Evolutionary conservation across 306 rosid genomes (phyloP).

Genomic region (Begonia peltatifolia): DNA sequence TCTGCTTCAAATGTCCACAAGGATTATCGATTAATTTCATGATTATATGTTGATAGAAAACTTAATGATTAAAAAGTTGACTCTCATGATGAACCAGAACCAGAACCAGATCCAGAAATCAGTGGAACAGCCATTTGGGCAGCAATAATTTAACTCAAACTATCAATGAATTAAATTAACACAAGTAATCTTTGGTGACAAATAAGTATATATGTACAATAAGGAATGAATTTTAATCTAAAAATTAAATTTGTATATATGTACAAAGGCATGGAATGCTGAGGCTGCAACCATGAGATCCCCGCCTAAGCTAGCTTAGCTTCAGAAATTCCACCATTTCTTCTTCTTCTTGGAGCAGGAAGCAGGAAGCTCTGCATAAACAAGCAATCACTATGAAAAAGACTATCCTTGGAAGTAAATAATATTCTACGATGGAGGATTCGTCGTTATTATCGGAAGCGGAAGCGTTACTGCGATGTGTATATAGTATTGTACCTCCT

Average conservation of each 20-base stretch:
- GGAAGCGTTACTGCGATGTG: background rate
- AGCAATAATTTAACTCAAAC: too few species aligned
- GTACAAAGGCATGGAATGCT: background rate
- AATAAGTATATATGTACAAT: constrained; percentile 1
- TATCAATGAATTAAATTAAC: too few species aligned
- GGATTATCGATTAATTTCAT: too few species aligned
- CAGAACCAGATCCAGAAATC: too few species aligned
- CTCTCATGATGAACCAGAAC: too few species aligned
- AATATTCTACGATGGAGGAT: background rate
- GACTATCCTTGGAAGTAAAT: background rate
- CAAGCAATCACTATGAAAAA: too few species aligned
- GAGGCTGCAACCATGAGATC: background rate
- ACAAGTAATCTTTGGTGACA: background rate
- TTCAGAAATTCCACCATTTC: constrained; percentile 61
- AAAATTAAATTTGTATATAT: constrained; percentile 2
- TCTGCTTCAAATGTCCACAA: too few species aligned
- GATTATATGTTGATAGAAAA: too few species aligned
- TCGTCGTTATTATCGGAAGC: background rate
- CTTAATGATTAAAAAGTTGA: too few species aligned
- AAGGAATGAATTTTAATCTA: background rate
- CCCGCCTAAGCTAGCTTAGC: constrained; percentile 3
- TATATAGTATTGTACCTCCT: constrained; percentile 47
- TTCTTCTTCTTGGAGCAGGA: constrained; percentile 42
- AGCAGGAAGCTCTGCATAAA: constrained; percentile 29
- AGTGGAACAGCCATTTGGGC: too few species aligned